Base-by-base conservation (phyloP, 306 rosid species). In the Ormosia emarginata region DNA sequence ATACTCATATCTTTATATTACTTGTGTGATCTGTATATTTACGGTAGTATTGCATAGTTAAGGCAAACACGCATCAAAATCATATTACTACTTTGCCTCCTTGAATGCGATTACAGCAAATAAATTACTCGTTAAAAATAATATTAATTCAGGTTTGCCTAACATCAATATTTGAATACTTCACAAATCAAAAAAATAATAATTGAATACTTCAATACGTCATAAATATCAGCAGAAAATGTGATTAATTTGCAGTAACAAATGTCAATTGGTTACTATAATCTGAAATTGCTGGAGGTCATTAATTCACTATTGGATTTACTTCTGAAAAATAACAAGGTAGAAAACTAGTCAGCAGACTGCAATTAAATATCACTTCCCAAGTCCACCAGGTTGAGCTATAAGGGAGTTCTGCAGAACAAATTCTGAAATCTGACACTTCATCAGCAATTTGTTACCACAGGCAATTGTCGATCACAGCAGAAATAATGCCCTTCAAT, bases 401-500 rank as follows among this genome's bases (percentile, higher is more conserved):
- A 43, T 36, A 32, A 13, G 75, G 36, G 62, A 69, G 65, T 55
- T 75, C 41, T 1, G 43, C 78, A 62, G 37, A 34, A n/a, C 47
- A 56, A 44, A 77, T 14, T 53, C 18, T 43, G 55, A 66, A 62
- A 67, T 67, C 56, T 67, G 63, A 39, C 29, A 67, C 49, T 63
- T 61, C 79, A 71, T 50, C 79, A 9, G 75, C 46, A 59, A 68
- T 53, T 77, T 36, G 66, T 67, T 74, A 93, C 97, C 94, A 91
- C 33, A 74, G 85, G 71, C 88, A 81, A 84, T 88, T 89, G 74
- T 89, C 92, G 7, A 89, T 80, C 76, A 95, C 99, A 24, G 91
- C 92, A 82, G 95, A 74, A 71, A 89, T 80, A 71, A 95, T 84
- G 55, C 88, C 94, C 79, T 90, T 93, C 87, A 95, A 59, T 4